Evolutionary conservation across 768 basidiomycete species (phyloP).

Genomic region (Amyloporia xantha): DNA sequence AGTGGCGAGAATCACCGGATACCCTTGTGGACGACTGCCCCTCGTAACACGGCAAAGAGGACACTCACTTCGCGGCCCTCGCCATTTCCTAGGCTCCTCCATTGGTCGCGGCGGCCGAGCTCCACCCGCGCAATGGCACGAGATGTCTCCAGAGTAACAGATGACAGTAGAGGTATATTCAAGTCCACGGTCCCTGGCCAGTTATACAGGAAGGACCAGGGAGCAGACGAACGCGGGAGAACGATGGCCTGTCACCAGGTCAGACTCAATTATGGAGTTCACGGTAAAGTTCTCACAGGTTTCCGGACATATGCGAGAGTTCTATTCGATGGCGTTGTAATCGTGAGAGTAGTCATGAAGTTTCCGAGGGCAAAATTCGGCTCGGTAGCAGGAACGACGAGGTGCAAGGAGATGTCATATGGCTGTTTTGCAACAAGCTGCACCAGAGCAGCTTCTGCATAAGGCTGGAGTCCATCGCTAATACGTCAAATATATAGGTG

Average conservation of each 20-base stretch:
- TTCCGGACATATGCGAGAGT: slow-evolving; percentile 55
- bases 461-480: slow-evolving; percentile 62
- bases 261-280: not conserved
- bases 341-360: slow-evolving; percentile 69
- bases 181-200: slow-evolving; percentile 38
- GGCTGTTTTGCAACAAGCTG: slow-evolving; percentile 51
- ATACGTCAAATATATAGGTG: not conserved
- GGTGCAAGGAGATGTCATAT: slow-evolving; percentile 68
- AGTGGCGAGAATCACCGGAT: slow-evolving; percentile 49
- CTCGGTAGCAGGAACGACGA: slow-evolving; percentile 58
- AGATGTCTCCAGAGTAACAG: slow-evolving; percentile 43
- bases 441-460: slow-evolving; percentile 49
- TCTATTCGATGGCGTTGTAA: slow-evolving; percentile 54
- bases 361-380: slow-evolving; percentile 73
- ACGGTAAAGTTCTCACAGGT: slow-evolving; percentile 49
- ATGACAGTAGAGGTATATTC: slow-evolving; percentile 49
- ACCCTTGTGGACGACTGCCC: slow-evolving; percentile 58
- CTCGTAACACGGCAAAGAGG: slow-evolving; percentile 51
- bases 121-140: slow-evolving; percentile 54
- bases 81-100: slow-evolving; percentile 63
- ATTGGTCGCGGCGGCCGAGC: slow-evolving; percentile 66
- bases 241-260: slow-evolving; percentile 47
- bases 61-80: slow-evolving; percentile 71
- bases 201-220: slow-evolving; percentile 32
- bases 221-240: slow-evolving; percentile 32